Base-by-base conservation (phyloP, 345 rosid species). In the Psidium guajava region DNA sequence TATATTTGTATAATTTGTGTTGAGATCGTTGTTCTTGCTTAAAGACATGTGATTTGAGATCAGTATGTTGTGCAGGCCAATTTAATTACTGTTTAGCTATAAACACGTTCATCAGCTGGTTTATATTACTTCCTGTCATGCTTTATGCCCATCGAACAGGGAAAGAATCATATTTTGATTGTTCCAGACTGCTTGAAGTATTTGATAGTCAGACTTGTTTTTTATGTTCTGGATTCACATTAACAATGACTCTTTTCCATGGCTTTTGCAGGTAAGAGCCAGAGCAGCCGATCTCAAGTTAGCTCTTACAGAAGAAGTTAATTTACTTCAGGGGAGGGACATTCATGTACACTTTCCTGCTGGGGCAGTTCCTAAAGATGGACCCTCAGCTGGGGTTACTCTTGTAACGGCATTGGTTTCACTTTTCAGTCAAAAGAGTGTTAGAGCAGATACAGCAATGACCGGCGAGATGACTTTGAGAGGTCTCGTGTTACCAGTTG, bases 331-430 rank as follows among this genome's bases (percentile, higher is more conserved):
- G 88, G 99, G 96, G 54, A 90, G 94, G 89, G 99, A 96, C 91
- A 84, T 97, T 87, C 99, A 97, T 90, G 93, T 97, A 89, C 99
- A 97, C 91, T 97, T 97, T 88, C 99, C 99, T 51, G 96, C 99
- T 51, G 99, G 99, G 86, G 99, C 99, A 36, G 94, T 95, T 64
- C 99, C 98, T 4, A 97, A 97, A 89, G 99, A 97, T 73, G 99
- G 99, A n/a, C 99, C 99, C 40, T 97, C 99, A 83, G 99, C 99
- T 21, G 99, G 99, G 64, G 95, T 97, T 89, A 97, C 99, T 85
- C 91, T 97, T 69, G 99, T 97, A 75, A 96, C 99, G 2, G 98
- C 99, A 55, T 91, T 97, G 87, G 98, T 97, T 89, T 97, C 99
- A 24, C 87, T 97, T 61, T 94, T 97, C 83, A 91, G 96, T 88